A percentile compares a stretch with the other conserved stretches of the same genome.
phyloP scores from a whole-genome alignment of 2,329 filamentous ascomycete species.

The Claviceps paspali region DNA sequence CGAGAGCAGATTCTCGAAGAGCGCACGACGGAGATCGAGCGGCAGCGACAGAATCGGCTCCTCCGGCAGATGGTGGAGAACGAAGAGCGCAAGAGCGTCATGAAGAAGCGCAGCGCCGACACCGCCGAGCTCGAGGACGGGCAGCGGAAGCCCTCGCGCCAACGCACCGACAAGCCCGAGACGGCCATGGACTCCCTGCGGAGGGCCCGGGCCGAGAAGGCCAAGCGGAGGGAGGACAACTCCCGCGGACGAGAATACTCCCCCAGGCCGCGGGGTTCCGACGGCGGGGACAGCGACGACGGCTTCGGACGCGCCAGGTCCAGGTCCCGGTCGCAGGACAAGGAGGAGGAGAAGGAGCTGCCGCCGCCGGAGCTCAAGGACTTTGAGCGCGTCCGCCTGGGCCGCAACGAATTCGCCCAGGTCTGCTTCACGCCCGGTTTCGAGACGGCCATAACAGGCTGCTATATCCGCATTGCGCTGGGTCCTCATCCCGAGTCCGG shows the following conservation, averaged over 20 bases:
- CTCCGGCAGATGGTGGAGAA: constrained; percentile 65
- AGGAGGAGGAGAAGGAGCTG: constrained; percentile 53
- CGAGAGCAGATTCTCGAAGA: constrained; percentile 83
- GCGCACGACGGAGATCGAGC: constrained; percentile 68
- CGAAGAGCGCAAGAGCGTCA: constrained; percentile 36
- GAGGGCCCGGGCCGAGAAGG: constrained; percentile 47
- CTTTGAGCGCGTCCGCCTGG: constrained; percentile 69
- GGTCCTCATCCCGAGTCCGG: constrained; percentile 61
- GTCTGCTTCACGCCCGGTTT: constrained; percentile 92
- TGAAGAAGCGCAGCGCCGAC: constrained; percentile 64
- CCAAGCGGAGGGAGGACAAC: constrained; percentile 32
- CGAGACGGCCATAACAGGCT: constrained; percentile 64
- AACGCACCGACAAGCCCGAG: constrained; percentile 39
- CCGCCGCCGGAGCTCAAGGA: constrained; percentile 62
- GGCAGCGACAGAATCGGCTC: constrained; percentile 65
- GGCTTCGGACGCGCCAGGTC: constrained; percentile 53
- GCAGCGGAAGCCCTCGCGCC: constrained; percentile 53
- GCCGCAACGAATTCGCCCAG: constrained; percentile 72
- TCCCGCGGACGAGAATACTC: constrained; percentile 43
- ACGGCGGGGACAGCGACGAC: constrained; percentile 58
- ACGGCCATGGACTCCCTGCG: constrained; percentile 58
- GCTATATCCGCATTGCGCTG: constrained; percentile 73
- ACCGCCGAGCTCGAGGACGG: constrained; percentile 67
- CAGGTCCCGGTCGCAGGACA: constrained; percentile 39
- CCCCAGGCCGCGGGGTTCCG: constrained; percentile 17